A percentile compares a stretch with the other conserved stretches of the same genome.
Conservation (phyloP, 805 yeast genomes). For the Candida bentonensis region DNA sequence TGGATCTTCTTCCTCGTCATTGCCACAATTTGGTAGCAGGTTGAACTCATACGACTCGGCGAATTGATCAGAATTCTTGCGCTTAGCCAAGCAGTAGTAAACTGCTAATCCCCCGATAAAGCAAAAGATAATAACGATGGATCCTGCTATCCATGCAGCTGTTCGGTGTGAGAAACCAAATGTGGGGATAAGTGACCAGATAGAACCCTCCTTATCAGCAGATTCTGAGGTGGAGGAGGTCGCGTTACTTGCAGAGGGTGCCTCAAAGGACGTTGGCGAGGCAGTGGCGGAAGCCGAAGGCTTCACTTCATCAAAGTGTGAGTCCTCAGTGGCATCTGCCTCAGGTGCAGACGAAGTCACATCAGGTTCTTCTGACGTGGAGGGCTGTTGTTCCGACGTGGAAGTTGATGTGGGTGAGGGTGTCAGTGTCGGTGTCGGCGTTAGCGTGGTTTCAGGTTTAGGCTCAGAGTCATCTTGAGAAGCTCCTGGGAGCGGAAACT, state of each 20-base stretch:
- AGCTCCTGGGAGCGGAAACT: conserved; percentile 18
- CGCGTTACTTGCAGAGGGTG: too few species aligned
- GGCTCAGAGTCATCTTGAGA: neutral
- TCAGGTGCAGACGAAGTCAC: too few species aligned
- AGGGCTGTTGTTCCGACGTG: too few species aligned
- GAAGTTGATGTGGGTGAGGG: neutral
- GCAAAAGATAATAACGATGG: neutral
- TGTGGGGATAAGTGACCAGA: neutral
- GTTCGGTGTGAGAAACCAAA: neutral
- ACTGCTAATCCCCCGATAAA: neutral
- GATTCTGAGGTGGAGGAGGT: neutral
- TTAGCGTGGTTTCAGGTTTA: neutral
- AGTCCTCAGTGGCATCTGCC: neutral
- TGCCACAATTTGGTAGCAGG: neutral
- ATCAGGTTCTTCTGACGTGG: too few species aligned
- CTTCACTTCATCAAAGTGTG: neutral
- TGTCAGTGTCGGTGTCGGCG: neutral
- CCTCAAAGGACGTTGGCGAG: neutral
- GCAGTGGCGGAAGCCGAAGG: neutral
- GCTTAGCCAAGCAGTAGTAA: neutral
- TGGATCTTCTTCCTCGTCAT: too few species aligned
- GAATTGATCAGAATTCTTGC: neutral
- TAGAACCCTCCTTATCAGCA: neutral
- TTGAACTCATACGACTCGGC: neutral
- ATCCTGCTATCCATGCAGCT: neutral